Percentiles rank a stretch among this genome's conserved stretches.
phyloP scores from a whole-genome alignment of 352 stramenopile genomes.

The Globisporangium iwayamae region DNA sequence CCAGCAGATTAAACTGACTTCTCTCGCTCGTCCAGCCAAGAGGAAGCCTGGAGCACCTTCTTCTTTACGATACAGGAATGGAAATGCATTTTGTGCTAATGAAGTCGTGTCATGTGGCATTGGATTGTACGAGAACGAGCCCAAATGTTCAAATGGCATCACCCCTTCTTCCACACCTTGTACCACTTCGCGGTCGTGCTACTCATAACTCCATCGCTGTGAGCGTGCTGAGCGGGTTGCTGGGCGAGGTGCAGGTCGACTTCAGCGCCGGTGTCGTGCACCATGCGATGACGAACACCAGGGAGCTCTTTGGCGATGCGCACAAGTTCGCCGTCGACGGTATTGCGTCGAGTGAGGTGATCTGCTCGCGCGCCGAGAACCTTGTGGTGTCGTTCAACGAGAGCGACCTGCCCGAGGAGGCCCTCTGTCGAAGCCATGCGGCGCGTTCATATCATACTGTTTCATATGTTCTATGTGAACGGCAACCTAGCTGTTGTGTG shows the following conservation, averaged over 20 bases:
- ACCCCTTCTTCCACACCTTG: conserved; percentile 74
- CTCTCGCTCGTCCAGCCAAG: too few species aligned
- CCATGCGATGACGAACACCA: conserved; percentile 73
- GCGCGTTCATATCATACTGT: conserved; percentile 13
- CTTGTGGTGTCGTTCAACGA: conserved; percentile 73
- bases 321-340: conserved; percentile 32
- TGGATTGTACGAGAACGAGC: too few species aligned
- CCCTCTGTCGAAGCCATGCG: conserved; percentile 59
- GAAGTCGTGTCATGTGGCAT: too few species aligned
- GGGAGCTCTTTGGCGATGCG: conserved; percentile 41
- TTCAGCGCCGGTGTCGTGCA: conserved; percentile 71
- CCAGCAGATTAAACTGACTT: too few species aligned
- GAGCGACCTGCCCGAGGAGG: conserved; percentile 52
- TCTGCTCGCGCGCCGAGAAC: conserved; percentile 49
- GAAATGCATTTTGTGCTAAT: too few species aligned
- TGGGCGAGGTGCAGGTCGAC: conserved; percentile 77
- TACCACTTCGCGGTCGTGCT: conserved; percentile 76
- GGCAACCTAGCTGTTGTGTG: background rate
- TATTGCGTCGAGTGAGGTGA: conserved; percentile 30
- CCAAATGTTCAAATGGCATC: too few species aligned
- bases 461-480: background rate
- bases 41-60: too few species aligned
- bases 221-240: conserved; percentile 57
- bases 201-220: conserved; percentile 72
- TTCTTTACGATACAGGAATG: too few species aligned